A percentile compares a stretch with the other conserved stretches of the same genome.
Conservation (phyloP, 768 basidiomycete genomes). For the Lyophyllum semitale region DNA sequence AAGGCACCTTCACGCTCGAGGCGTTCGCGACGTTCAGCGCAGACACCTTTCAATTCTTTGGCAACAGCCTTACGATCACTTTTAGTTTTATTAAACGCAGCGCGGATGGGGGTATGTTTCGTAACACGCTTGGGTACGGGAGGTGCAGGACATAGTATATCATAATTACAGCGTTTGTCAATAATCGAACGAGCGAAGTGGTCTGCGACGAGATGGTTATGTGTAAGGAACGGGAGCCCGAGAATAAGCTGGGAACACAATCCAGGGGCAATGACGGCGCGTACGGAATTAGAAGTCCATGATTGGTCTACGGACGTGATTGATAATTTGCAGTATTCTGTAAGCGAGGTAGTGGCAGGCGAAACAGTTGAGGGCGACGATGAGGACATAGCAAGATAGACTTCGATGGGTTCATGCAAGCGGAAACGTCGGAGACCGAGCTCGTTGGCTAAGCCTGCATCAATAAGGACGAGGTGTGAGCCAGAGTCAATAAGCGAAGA, state of each 20-base stretch:
- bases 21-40: background rate
- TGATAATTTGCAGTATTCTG: background rate
- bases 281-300: background rate
- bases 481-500: constrained; percentile 29
- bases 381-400: constrained; percentile 1
- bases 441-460: constrained; percentile 17
- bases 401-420: constrained; percentile 5
- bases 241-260: background rate
- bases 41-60: background rate
- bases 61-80: background rate
- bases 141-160: background rate
- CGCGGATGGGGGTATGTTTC: background rate
- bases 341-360: background rate
- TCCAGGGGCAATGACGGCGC: background rate
- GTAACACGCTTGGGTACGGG: background rate
- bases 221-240: background rate
- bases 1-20: background rate
- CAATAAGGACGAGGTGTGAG: constrained; percentile 32
- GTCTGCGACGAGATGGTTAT: constrained; percentile 26
- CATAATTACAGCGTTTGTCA: constrained; percentile 9
- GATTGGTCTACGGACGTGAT: background rate
- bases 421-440: constrained; percentile 2
- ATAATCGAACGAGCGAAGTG: constrained; percentile 14
- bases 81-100: too few relatives aligned
- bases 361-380: background rate